Evolutionary conservation across 768 basidiomycete genomes (phyloP).

Genomic region (Dentipellis sp.): DNA sequence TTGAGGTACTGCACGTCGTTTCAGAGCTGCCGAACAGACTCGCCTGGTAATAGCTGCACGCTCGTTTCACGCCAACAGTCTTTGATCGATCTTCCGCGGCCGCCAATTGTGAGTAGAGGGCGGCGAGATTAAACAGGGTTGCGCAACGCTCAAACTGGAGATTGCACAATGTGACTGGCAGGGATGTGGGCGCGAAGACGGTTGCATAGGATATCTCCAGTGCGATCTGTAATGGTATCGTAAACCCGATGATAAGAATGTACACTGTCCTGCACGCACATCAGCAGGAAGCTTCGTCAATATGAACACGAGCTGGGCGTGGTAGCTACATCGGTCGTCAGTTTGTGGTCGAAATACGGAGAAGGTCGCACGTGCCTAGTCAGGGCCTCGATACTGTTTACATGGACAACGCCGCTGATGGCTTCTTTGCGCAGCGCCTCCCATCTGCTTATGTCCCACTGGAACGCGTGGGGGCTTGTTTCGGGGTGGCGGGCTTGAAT

Average conservation of each 20-base stretch:
- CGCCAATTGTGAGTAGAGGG: slow-evolving; percentile 78
- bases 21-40: not conserved
- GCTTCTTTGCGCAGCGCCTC: slow-evolving; percentile 53
- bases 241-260: not conserved
- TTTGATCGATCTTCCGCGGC: slow-evolving; percentile 58
- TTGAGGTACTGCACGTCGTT: not conserved
- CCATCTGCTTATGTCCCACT: slow-evolving; percentile 66
- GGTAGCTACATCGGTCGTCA: slow-evolving; percentile 51
- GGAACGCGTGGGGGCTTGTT: slow-evolving; percentile 80
- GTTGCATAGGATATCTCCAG: slow-evolving; percentile 68
- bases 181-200: slow-evolving; percentile 47
- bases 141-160: slow-evolving; percentile 76
- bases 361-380: slow-evolving; percentile 41
- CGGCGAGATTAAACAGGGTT: slow-evolving; percentile 79
- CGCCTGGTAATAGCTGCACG: slow-evolving; percentile 65
- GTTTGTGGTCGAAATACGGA: not conserved
- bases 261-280: slow-evolving; percentile 33
- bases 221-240: slow-evolving; percentile 41
- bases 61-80: slow-evolving; percentile 78
- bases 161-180: slow-evolving; percentile 58
- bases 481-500: slow-evolving; percentile 53
- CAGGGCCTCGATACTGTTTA: slow-evolving; percentile 41
- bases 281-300: slow-evolving; percentile 79
- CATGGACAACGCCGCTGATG: slow-evolving; percentile 40
- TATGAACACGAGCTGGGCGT: slow-evolving; percentile 81